A percentile compares a stretch with the other conserved stretches of the same genome.
Conservation (phyloP, 2,329 filamentous ascomycete species). For the Cercospora berteroae region DNA sequence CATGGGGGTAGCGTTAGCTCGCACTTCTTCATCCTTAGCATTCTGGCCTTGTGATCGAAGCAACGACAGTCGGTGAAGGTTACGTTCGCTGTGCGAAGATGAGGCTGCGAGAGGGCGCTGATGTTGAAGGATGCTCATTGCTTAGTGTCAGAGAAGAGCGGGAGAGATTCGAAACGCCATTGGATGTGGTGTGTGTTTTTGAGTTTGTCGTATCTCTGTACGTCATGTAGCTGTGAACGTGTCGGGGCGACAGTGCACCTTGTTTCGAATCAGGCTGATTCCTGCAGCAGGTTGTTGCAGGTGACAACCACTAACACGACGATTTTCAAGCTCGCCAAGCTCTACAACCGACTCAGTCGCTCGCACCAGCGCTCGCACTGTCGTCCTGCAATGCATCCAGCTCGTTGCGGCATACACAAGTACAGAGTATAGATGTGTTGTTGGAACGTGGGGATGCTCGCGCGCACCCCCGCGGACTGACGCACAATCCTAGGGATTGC, state of each 20-base stretch:
- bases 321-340: background rate
- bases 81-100: background rate
- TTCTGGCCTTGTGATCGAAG: background rate
- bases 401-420: background rate
- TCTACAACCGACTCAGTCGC: background rate
- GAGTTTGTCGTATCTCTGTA: background rate
- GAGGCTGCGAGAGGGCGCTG: background rate
- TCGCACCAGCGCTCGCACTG: background rate
- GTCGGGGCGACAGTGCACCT: background rate
- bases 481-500: background rate
- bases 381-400: background rate
- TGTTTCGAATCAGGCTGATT: background rate
- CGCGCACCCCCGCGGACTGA: conserved; percentile 14
- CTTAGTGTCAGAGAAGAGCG: background rate
- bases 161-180: background rate
- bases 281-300: background rate
- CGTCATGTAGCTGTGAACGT: background rate
- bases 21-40: background rate
- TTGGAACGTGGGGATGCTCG: conserved; percentile 12
- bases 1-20: background rate
- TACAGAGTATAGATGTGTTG: conserved; percentile 2
- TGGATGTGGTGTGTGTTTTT: background rate
- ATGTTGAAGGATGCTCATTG: background rate
- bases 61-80: background rate
- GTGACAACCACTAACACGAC: background rate